Evolutionary conservation across 179 eudicot genomes (phyloP), one percentile per base, ranked within the genome.

Genomic region (Heliamphora pulchella): DNA sequence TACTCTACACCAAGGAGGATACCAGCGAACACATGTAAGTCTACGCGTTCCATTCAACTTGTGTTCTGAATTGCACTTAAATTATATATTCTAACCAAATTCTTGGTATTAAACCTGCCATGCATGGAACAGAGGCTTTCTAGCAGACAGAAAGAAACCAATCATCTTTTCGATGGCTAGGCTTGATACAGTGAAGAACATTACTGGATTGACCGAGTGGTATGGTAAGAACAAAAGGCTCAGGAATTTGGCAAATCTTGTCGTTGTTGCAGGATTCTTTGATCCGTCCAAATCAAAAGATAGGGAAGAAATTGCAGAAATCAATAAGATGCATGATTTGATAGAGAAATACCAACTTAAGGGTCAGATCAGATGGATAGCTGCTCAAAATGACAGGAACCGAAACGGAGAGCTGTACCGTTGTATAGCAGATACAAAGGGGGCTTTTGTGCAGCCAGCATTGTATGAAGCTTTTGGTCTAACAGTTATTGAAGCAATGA

Each of bases 101-200:
- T 53, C 47, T 76, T 22, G n/a, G 74, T 58, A 48, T 59, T 47
- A 22, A 44, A 80, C 80, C 85, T 81, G 78, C 39, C 71, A 73
- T 59, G 64, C 39, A 71, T 81, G 9, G 81, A 86, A 81, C 85
- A 87, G 89, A 43, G 93, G 93, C 55, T 86, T 69, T 72, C 79
- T 90, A 15, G 87, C 84, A 64, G 97, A 93, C 84, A 89, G 77
- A 48, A 90, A 50, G 80, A 94, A 94, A 74, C 97, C 98, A 13
- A 93, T 94, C 65, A 87, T 94, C 55, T 94, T 94, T 87, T 93
- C 98, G 11, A 94, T 94, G 98, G 98, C 98, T 54, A 90, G 98
- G 85, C 94, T 94, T 7, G 98, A 94, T 82, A 89, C 89, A 53
- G 97, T 94, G 76, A 94, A 94, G 90, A 94, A 94, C 87, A 88